Percentiles rank a stretch among this genome's conserved stretches.
These are phyloP conservation scores for Ephemerocybe angulata DNA, from an alignment of 768 basidiomycete genomes.

Conservation along the genomic window DNA sequence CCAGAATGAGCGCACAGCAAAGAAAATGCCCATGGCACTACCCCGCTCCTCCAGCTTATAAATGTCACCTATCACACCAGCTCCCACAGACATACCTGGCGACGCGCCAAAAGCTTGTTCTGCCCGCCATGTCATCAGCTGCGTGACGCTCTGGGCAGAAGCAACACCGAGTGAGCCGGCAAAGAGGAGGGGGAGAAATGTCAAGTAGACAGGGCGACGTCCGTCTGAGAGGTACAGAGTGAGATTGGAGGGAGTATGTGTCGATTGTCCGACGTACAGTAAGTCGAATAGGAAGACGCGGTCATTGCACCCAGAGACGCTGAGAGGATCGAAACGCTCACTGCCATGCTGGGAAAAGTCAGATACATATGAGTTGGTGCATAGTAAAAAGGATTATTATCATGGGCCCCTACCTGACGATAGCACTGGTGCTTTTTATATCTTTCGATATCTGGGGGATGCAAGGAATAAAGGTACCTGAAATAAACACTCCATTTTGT, in stretches of 20 bases:
- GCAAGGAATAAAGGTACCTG: constrained; percentile 66
- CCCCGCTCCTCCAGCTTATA: constrained; percentile 61
- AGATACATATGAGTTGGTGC: neutral
- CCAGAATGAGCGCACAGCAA: constrained; percentile 35
- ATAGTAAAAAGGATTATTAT: neutral
- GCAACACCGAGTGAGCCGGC: constrained; percentile 62
- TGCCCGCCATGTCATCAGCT: constrained; percentile 58
- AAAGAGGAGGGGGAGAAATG: constrained; percentile 55
- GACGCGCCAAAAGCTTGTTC: constrained; percentile 67
- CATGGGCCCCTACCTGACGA: constrained; percentile 52
- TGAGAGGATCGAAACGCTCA: constrained; percentile 33
- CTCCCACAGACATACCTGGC: constrained; percentile 51
- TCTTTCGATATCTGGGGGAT: constrained; percentile 72
- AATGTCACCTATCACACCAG: constrained; percentile 63
- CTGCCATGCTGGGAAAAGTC: constrained; percentile 24
- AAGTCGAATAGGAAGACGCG: constrained; percentile 35
- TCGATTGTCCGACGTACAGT: constrained; percentile 27
- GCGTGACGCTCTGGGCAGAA: constrained; percentile 34
- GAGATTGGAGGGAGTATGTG: neutral
- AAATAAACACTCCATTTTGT: constrained; percentile 53
- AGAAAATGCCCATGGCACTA: constrained; percentile 56
- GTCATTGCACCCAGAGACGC: constrained; percentile 29
- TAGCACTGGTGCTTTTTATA: constrained; percentile 48
- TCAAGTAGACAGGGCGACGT: constrained; percentile 55
- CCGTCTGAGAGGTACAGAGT: constrained; percentile 46